These are phyloP conservation scores for Chimonanthus salicifolius DNA, from an alignment of 164 flowering plant species.

Conservation along the genomic window DNA sequence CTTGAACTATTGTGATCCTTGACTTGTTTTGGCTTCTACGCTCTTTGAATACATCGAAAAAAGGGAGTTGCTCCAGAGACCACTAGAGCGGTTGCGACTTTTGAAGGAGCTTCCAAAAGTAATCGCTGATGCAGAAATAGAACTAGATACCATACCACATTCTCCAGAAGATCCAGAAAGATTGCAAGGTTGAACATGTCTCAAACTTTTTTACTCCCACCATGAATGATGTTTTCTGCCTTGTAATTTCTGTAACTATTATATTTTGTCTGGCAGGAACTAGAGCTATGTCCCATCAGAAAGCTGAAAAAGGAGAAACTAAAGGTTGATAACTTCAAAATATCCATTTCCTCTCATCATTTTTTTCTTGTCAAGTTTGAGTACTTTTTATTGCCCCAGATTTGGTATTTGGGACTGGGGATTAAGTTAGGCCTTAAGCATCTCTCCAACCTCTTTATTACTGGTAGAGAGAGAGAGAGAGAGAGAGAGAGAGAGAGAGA, in stretches of 20 bases:
- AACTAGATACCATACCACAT: conserved; percentile 9
- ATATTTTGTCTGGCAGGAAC: not conserved
- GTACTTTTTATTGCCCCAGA: not conserved
- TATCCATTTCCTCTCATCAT: not conserved
- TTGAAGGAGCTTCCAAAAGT: conserved; percentile 39
- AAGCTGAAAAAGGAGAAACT: not conserved
- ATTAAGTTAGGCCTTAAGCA: too few relatives aligned
- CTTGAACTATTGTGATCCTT: conserved; percentile 4
- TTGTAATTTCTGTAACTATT: not conserved
- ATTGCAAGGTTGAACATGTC: not conserved
- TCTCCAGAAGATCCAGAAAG: conserved; percentile 5
- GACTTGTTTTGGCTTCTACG: conserved; percentile 26
- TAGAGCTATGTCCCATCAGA: not conserved
- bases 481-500: too few relatives aligned
- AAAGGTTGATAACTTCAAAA: not conserved
- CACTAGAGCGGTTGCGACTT: conserved; percentile 36
- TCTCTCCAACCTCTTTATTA: too few relatives aligned
- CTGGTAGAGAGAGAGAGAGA: too few relatives aligned
- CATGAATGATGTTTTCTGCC: not conserved
- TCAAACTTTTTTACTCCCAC: not conserved
- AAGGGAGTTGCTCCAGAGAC: conserved; percentile 34
- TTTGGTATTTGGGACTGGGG: too few relatives aligned
- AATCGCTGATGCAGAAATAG: conserved; percentile 32
- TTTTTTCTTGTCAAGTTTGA: not conserved
- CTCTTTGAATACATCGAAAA: conserved; percentile 38